phyloP scores from a whole-genome alignment of 1,284 basidiomycete genomes.

The Malassezia arunalokei region DNA sequence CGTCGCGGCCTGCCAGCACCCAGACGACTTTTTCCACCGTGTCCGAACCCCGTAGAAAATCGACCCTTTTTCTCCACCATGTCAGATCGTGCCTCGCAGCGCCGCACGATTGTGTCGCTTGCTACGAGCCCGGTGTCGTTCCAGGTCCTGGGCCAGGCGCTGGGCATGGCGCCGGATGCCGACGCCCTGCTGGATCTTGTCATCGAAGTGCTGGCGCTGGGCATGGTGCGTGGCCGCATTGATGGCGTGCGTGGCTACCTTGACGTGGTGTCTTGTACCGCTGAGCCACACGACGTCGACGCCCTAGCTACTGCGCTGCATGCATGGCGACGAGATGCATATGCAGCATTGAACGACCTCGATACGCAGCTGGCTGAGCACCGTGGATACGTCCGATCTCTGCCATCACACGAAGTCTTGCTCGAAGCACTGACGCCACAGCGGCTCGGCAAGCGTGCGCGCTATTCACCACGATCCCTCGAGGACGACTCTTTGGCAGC shows the following conservation, averaged over 20 bases:
- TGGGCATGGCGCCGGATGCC: neutral
- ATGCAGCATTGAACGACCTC: too few relatives aligned
- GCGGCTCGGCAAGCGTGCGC: too few relatives aligned
- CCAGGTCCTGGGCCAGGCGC: neutral
- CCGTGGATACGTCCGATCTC: too few relatives aligned
- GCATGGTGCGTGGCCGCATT: neutral
- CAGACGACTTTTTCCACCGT: slow-evolving; percentile 65
- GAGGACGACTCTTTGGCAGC: neutral
- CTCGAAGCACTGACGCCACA: too few relatives aligned
- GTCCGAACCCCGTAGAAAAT: neutral
- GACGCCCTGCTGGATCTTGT: neutral
- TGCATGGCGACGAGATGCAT: neutral
- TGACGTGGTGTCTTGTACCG: neutral
- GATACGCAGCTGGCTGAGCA: too few relatives aligned
- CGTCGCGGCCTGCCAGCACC: slow-evolving; percentile 78
- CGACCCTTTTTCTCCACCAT: neutral
- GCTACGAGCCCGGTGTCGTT: neutral
- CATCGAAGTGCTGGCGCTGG: neutral
- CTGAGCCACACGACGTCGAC: neutral
- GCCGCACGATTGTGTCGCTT: slow-evolving; percentile 10
- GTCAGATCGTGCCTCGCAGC: neutral
- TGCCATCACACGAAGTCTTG: too few relatives aligned
- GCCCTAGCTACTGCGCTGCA: neutral
- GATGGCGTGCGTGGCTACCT: neutral
- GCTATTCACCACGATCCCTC: too few relatives aligned